A percentile compares a stretch with the other conserved stretches of the same genome.
Conservation (phyloP, 2,329 filamentous ascomycete species). For the Lithohypha guttulata region DNA sequence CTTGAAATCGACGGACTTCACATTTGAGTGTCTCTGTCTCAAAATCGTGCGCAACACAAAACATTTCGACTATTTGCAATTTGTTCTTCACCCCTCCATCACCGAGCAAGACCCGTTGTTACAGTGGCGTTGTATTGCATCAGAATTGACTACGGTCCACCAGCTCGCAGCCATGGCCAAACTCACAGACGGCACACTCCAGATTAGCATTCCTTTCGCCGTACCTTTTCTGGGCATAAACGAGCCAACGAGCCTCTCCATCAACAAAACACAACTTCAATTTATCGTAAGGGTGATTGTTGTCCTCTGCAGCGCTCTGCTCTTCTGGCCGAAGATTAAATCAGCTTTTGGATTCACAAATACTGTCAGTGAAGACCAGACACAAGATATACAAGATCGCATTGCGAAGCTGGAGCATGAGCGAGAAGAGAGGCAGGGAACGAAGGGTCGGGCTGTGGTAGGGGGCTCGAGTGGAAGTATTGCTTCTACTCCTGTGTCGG, state of each 20-base stretch:
- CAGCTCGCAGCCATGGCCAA: constrained; percentile 3
- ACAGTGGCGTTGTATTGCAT: no score
- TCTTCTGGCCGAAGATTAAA: constrained; percentile 6
- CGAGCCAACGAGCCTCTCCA: neutral
- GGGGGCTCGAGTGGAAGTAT: neutral
- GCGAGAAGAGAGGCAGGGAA: neutral
- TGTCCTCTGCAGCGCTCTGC: neutral
- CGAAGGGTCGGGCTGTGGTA: neutral
- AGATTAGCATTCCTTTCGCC: constrained; percentile 6
- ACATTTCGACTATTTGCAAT: no score
- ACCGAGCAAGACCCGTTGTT: no score
- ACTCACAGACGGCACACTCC: neutral
- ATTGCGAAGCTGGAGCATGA: constrained; percentile 7
- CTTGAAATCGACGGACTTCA: no score
- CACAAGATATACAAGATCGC: constrained; percentile 3
- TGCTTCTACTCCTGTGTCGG: neutral
- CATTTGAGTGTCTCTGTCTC: no score
- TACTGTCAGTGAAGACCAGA: neutral
- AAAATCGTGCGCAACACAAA: no score
- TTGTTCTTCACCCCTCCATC: no score
- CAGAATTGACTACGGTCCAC: no score
- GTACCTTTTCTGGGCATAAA: constrained; percentile 1
- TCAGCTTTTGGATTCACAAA: constrained; percentile 1
- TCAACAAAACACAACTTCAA: constrained; percentile 7
- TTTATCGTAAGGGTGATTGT: constrained; percentile 3